A percentile compares a stretch with the other conserved stretches of the same genome.
These are phyloP conservation scores for Leccinum glutinopallens DNA, from an alignment of 1,284 basidiomycete species.

Conservation along the genomic window DNA sequence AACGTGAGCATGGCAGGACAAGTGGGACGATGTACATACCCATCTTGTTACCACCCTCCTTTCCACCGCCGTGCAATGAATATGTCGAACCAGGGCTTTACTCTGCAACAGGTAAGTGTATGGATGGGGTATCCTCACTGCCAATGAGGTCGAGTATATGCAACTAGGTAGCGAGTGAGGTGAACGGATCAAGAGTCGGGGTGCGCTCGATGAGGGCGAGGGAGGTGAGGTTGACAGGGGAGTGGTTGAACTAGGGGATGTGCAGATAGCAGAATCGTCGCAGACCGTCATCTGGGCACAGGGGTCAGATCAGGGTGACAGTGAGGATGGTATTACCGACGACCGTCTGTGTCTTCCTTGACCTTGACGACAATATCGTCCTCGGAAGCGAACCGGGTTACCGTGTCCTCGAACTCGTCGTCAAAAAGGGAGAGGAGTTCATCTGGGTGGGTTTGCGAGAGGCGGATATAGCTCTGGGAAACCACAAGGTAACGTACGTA, in stretches of 20 bases:
- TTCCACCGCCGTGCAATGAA: slow-evolving; percentile 83
- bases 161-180: slow-evolving; percentile 83
- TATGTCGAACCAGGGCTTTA: slow-evolving; percentile 98
- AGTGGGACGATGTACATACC: slow-evolving; percentile 46
- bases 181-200: slow-evolving; percentile 74
- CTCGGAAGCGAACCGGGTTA: slow-evolving; percentile 73
- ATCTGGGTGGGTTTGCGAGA: slow-evolving; percentile 34
- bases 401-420: slow-evolving; percentile 72
- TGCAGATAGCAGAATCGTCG: slow-evolving; percentile 70
- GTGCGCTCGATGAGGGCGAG: slow-evolving; percentile 94
- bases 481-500: too few species aligned
- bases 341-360: slow-evolving; percentile 60
- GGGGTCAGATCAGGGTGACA: slow-evolving; percentile 19
- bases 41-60: slow-evolving; percentile 84
- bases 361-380: slow-evolving; percentile 77
- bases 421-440: slow-evolving; percentile 75
- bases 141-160: slow-evolving; percentile 94
- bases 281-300: slow-evolving; percentile 55
- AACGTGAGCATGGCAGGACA: slow-evolving; percentile 8
- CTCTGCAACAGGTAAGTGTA: slow-evolving; percentile 92
- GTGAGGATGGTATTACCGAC: slow-evolving; percentile 44
- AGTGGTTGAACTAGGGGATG: slow-evolving; percentile 77
- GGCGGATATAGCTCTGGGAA: too few species aligned
- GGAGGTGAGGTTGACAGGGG: slow-evolving; percentile 80
- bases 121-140: slow-evolving; percentile 92